phyloP scores from a whole-genome alignment of 257 asterid species.

The Nicotiana tabacum region DNA sequence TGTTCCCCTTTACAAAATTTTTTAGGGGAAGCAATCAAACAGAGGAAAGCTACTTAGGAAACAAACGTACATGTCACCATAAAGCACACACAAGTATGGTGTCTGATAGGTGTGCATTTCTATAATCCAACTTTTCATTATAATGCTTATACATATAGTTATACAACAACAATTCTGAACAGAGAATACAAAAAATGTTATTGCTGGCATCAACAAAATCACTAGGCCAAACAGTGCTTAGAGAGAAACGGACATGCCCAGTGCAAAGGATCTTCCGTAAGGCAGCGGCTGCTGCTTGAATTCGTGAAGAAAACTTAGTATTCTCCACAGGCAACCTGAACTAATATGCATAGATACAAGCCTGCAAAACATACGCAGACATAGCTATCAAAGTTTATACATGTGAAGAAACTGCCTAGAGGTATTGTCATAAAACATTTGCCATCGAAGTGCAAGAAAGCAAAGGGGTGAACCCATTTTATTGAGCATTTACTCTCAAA shows the following conservation, averaged over 20 bases:
- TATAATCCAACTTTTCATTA: neutral
- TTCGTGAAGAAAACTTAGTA: neutral
- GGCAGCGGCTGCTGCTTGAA: neutral
- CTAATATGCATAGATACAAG: neutral
- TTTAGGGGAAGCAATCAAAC: neutral
- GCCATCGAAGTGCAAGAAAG: too few relatives aligned
- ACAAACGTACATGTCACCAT: neutral
- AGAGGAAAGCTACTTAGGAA: neutral
- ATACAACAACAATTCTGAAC: neutral
- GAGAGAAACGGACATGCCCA: neutral
- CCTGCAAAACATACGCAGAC: slow-evolving; percentile 7
- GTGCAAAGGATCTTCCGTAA: neutral
- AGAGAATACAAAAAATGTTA: neutral
- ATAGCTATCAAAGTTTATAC: neutral
- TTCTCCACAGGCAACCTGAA: neutral
- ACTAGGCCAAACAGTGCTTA: neutral
- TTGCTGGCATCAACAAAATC: too few relatives aligned
- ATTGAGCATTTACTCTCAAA: too few relatives aligned
- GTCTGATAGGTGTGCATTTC: neutral
- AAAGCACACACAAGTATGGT: neutral
- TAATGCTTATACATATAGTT: neutral
- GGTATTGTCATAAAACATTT: too few relatives aligned
- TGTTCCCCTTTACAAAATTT: neutral
- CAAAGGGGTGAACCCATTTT: too few relatives aligned
- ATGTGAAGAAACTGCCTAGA: neutral